A percentile compares a stretch with the other conserved stretches of the same genome.
Conservation (phyloP, 139 green algal species). For the Protoeuglena noctilucae region DNA sequence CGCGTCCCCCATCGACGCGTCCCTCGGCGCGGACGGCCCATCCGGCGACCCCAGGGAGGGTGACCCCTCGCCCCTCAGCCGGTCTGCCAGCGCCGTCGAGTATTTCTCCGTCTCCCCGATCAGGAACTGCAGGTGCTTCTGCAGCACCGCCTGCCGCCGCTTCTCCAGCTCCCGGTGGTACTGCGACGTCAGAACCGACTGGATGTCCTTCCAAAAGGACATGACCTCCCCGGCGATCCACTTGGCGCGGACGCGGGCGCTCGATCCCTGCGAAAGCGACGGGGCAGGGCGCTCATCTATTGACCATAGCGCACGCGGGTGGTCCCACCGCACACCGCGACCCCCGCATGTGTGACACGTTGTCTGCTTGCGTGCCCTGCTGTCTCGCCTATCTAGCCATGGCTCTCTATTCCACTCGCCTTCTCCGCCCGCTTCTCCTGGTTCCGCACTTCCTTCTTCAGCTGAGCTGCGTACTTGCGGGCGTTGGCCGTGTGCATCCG, state of each 20-base stretch:
- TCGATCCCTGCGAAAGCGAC: not conserved
- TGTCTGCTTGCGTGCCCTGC: not conserved
- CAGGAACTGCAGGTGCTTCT: constrained; percentile 79
- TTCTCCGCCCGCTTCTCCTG: constrained; percentile 10
- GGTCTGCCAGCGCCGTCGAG: constrained; percentile 55
- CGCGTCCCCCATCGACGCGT: constrained; percentile 1
- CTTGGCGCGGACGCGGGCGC: not conserved
- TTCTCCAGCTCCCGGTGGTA: constrained; percentile 28
- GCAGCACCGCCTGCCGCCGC: constrained; percentile 47
- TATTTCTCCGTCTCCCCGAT: constrained; percentile 90
- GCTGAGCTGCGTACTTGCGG: constrained; percentile 33
- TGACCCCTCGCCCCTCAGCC: constrained; percentile 5
- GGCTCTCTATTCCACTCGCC: not conserved
- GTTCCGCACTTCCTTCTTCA: constrained; percentile 44
- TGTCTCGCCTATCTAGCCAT: too few relatives aligned
- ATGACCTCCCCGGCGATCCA: constrained; percentile 26
- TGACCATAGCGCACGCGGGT: not conserved
- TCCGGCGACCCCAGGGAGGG: constrained; percentile 22
- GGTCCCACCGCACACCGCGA: constrained; percentile 6
- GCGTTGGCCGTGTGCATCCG: constrained; percentile 57
- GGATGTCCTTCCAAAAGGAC: constrained; percentile 79
- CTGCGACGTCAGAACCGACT: constrained; percentile 78
- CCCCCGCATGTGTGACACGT: constrained; percentile 20
- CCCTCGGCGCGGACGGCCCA: not conserved
- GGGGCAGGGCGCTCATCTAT: too few relatives aligned